Evolutionary conservation across 1,284 basidiomycete species (phyloP), one percentile per base, ranked within the genome.

Genomic region (Irpex lacteus): DNA sequence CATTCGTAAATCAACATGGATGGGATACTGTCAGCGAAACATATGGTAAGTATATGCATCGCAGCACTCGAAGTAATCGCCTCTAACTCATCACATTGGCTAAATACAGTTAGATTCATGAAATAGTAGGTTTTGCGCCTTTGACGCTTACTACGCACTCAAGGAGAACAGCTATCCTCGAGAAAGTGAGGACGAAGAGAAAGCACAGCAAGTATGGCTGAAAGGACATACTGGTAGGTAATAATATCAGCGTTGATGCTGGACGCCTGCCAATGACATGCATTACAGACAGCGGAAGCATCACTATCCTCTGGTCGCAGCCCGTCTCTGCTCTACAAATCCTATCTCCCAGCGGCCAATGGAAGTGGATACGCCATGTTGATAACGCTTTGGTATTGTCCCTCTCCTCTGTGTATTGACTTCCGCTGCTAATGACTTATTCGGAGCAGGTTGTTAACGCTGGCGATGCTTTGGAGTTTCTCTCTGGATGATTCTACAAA

Each of bases 291-390:
- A 79, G 84, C 65, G 85, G 83, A 13, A 80, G 78, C 3, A 75
- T 88, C 63, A 84, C 81, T 0, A 80, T 87, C 8, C 72, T 88
- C 1, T 87, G 81, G 76, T 85, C 84, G 53, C 86, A 88, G 62
- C 86, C 86, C 0, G 80, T 88, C 1, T 76, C 82, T 1, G 85
- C 78, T 0, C 75, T 88, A 13, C 87, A 89, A 62, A 86, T 89
- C 54, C 72, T 84, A 5, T 77, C 78, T 0, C 78, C 69, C 4
- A 81, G 85, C 44, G 82, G 82, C 0, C 77, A 72, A 32, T 89
- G 87, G 87, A 78, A 81, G 59, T 89, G 84, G 82, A 76, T 86
- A 5, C 80, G 75, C 62, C 85, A 88, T 68, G 77, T 87, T 13
- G 82, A 85, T 11, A 87, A 88, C 62, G 85, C 85, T 0, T 70